Conservation (phyloP, 768 basidiomycete genomes). For the Trametes villosa region DNA sequence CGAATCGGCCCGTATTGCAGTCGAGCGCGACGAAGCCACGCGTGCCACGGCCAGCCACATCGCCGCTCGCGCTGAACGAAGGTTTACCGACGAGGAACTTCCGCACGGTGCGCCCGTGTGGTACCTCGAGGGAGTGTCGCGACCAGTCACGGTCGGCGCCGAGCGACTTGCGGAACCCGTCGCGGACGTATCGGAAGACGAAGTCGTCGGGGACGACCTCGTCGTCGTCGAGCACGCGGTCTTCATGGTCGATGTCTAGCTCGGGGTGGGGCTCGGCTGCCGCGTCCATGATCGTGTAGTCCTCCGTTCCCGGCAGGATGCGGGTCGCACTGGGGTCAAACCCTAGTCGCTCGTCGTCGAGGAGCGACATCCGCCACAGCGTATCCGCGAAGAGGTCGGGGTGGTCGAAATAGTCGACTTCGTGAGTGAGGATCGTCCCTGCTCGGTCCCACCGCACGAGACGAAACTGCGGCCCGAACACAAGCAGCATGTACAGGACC, state of each 20-base stretch:
- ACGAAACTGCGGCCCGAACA: slow-evolving; percentile 5
- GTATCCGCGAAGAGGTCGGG: slow-evolving; percentile 3
- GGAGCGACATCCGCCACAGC: slow-evolving; percentile 8
- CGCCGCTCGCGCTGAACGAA: neutral
- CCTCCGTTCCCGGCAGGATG: neutral
- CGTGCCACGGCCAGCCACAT: slow-evolving; percentile 17
- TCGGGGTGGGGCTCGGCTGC: neutral
- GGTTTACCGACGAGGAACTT: slow-evolving; percentile 16
- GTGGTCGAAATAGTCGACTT: slow-evolving; percentile 11
- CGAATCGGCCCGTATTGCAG: neutral
- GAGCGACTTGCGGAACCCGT: slow-evolving; percentile 3
- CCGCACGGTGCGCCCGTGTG: neutral
- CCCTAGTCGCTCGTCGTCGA: slow-evolving; percentile 4
- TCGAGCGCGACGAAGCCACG: slow-evolving; percentile 22
- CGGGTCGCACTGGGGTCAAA: slow-evolving; percentile 4
- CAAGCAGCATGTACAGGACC: slow-evolving; percentile 9
- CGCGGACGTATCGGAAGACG: slow-evolving; percentile 8
- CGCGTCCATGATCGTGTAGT: neutral
- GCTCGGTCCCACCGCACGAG: slow-evolving; percentile 18
- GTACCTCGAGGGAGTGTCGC: slow-evolving; percentile 5
- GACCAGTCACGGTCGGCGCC: slow-evolving; percentile 5
- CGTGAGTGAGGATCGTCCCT: slow-evolving; percentile 4
- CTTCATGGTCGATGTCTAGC: neutral
- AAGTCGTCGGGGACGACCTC: neutral
- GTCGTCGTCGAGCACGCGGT: neutral